Base-by-base conservation (phyloP, 768 basidiomycete species). In the Tylopilus rubrobrunneus region DNA sequence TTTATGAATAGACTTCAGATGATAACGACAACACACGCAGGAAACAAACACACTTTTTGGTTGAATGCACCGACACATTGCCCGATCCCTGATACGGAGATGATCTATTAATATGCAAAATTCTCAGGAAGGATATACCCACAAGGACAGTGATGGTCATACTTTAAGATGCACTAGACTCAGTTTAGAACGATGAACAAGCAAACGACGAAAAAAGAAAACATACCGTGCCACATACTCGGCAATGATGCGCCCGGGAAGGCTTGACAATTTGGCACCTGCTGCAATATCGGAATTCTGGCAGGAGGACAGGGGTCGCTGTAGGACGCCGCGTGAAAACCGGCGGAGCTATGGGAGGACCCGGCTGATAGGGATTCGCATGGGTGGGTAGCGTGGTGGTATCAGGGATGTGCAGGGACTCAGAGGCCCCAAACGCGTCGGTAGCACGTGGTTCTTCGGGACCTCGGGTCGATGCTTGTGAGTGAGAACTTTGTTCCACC, bases 61-160 rank as follows among this genome's bases (percentile, higher is more conserved):
- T 98, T 98, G 37, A 82, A 81, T 48, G 92, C 94, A 11, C 94
- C 94, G 19, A 97, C 91, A 59, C 94, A 98, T 63, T 93, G 90
- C 11, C 94, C 94, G 49, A 98, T 86, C 94, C 93, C 89, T 83
- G 28, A 53, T 39, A 55, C 7, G 40, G 42, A 45, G 10, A 12
- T 23, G 31, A 23, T 50, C 52, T 10, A 51, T 37, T 23, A 47
- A 27, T 40, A 12, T 27, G 43, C 48, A 19, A 8, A 36, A 27
- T 15, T 39, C 33, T 33, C 51, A 45, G 14, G 40, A 49, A 52
- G 27, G 37, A 41, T 25, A 19, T 7, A 74, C 85, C 58, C 67
- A 89, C 89, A 93, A 47, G 91, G 91, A 71, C 91, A 94, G 64
- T 94, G 92, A 70, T 94, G 91, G 64, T 94, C 91, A 59, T 85